Evolutionary conservation across 2,329 filamentous ascomycete genomes (phyloP).

Genomic region (Aspergillus sp.): DNA sequence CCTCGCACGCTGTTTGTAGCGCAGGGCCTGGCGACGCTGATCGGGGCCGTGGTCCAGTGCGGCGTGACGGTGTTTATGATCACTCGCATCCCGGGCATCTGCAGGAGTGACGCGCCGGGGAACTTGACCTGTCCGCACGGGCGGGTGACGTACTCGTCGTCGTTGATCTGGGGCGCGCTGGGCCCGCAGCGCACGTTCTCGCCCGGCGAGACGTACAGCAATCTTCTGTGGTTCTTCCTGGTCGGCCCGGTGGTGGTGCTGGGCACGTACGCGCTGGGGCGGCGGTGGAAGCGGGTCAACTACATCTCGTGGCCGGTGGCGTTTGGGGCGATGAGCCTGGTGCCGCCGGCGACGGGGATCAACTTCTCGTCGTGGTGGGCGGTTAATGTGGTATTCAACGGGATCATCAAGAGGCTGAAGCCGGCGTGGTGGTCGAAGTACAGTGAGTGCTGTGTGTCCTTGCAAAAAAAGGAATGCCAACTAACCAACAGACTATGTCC

Average conservation of each 20-base stretch:
- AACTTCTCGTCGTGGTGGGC: conserved; percentile 61
- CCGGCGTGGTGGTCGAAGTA: conserved; percentile 43
- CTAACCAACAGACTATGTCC: conserved; percentile 32
- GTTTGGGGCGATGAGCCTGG: conserved; percentile 54
- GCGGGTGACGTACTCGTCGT: conserved; percentile 57
- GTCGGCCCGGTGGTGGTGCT: conserved; percentile 55
- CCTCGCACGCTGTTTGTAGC: conserved; percentile 43
- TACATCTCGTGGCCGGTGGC: conserved; percentile 61
- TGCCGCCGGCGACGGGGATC: conserved; percentile 61
- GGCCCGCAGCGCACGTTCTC: conserved; percentile 61
- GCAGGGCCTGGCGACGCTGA: conserved; percentile 43
- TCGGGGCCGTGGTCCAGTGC: conserved; percentile 41
- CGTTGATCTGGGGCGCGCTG: conserved; percentile 63
- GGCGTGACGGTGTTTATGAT: conserved; percentile 43
- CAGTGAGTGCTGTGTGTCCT: conserved; percentile 20
- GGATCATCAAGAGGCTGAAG: conserved; percentile 33
- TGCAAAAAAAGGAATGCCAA: too few relatives aligned
- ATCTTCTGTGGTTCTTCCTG: conserved; percentile 62
- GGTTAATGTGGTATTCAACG: conserved; percentile 40
- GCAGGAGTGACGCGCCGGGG: conserved; percentile 47
- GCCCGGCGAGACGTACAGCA: conserved; percentile 51
- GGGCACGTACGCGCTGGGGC: conserved; percentile 50
- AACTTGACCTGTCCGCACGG: conserved; percentile 52
- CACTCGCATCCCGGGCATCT: conserved; percentile 38
- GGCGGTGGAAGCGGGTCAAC: conserved; percentile 51